Conservation (phyloP, 495 filamentous ascomycete genomes). For the Penicillium odoratum region DNA sequence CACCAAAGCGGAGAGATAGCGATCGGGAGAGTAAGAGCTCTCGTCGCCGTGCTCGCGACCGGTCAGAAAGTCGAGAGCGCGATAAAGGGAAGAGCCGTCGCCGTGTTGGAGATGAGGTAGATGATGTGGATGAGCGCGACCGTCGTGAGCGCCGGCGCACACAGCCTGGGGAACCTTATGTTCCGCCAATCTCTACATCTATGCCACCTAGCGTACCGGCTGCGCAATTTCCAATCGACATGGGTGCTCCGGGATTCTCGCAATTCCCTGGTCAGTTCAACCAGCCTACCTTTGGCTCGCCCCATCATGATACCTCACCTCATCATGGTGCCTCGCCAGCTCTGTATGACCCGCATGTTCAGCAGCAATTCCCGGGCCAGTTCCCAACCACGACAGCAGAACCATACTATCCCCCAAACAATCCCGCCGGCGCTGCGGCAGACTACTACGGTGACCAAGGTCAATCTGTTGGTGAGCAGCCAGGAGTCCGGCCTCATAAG, state of each 20-base stretch:
- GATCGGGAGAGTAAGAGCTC: constrained; percentile 36
- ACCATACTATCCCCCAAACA: constrained; percentile 55
- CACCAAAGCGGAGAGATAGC: constrained; percentile 34
- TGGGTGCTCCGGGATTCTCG: constrained; percentile 43
- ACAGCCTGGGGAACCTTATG: constrained; percentile 35
- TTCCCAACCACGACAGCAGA: constrained; percentile 44
- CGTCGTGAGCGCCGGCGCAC: constrained; percentile 35
- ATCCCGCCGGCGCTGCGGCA: constrained; percentile 58
- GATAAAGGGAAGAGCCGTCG: constrained; percentile 31
- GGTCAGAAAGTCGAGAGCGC: constrained; percentile 36
- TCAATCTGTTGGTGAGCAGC: constrained; percentile 60
- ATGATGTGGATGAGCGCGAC: constrained; percentile 31
- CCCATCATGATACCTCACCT: constrained; percentile 17
- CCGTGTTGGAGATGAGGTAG: constrained; percentile 22
- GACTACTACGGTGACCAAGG: constrained; percentile 69
- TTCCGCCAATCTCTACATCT: constrained; percentile 26
- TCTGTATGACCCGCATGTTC: constrained; percentile 51
- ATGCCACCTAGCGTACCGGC: constrained; percentile 27
- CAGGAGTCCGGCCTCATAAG: constrained; percentile 54
- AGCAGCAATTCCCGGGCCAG: constrained; percentile 61
- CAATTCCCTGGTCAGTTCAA: constrained; percentile 48
- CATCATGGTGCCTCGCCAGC: constrained; percentile 32
- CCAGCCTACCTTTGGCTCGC: constrained; percentile 21
- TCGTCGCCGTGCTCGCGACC: constrained; percentile 34
- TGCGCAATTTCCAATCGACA: constrained; percentile 33